Evolutionary conservation across 441 rosid species (phyloP).

Genomic region (Populus tomentosa): DNA sequence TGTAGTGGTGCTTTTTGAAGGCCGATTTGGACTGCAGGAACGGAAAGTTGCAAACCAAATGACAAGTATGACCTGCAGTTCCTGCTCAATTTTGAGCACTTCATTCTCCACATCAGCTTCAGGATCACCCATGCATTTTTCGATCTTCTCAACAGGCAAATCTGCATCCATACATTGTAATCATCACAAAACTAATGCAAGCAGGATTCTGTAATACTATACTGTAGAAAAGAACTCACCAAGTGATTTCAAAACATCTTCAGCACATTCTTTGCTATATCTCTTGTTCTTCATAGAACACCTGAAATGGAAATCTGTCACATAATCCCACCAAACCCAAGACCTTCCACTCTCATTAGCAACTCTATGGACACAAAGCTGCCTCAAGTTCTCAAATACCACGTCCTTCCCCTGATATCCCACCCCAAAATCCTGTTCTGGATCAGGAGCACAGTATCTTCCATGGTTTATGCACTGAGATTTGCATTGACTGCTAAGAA

Average conservation of each 20-base stretch:
- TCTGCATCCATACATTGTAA: conserved; percentile 33
- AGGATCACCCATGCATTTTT: conserved; percentile 87
- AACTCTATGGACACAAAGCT: conserved; percentile 87
- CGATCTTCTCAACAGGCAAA: conserved; percentile 66
- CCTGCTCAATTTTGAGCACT: conserved; percentile 74
- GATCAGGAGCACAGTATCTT: conserved; percentile 96
- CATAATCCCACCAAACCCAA: conserved; percentile 99
- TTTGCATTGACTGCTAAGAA: conserved; percentile 67
- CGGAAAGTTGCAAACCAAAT: neutral
- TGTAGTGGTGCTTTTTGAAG: neutral
- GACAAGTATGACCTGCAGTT: conserved; percentile 49
- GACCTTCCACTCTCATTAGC: conserved; percentile 62
- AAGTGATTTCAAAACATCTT: conserved; percentile 67
- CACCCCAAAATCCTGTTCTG: conserved; percentile 75
- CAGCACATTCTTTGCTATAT: conserved; percentile 85
- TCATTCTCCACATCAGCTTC: conserved; percentile 80
- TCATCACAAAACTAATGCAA: conserved; percentile 6
- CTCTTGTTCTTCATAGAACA: conserved; percentile 92
- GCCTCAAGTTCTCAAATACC: conserved; percentile 87
- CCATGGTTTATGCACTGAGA: conserved; percentile 95
- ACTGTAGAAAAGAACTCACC: conserved; percentile 36
- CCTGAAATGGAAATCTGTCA: conserved; percentile 87
- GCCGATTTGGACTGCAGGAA: neutral
- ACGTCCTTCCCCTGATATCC: conserved; percentile 92
- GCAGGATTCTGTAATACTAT: neutral